Evolutionary conservation across 169 alveolate species (phyloP).

Genomic region (Plasmodium blacklocki): DNA sequence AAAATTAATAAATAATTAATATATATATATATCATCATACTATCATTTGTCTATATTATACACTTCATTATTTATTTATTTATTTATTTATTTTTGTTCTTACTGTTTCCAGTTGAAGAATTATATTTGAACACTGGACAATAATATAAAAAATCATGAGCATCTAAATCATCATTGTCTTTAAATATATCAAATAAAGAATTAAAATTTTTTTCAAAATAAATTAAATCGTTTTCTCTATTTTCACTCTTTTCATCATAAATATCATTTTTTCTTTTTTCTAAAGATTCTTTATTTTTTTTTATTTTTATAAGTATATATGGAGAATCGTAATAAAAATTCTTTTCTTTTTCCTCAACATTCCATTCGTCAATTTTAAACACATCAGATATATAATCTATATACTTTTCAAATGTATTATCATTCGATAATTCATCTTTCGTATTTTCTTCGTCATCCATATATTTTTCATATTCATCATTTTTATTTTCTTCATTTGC

Average conservation of each 20-base stretch:
- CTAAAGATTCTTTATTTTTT: slow-evolving; percentile 31
- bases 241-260: slow-evolving; percentile 9
- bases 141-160: slow-evolving; percentile 27
- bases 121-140: slow-evolving; percentile 55
- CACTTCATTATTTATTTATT: neutral
- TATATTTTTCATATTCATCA: neutral
- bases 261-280: neutral
- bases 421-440: neutral
- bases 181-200: slow-evolving; percentile 22
- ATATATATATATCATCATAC: neutral
- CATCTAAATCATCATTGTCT: slow-evolving; percentile 29
- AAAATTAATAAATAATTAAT: neutral
- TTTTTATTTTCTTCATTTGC: slow-evolving; percentile 49
- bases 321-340: slow-evolving; percentile 60
- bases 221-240: neutral
- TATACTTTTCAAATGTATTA: neutral
- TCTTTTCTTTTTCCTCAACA: slow-evolving; percentile 10
- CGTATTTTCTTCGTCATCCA: neutral
- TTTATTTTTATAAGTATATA: slow-evolving; percentile 52
- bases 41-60: neutral
- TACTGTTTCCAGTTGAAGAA: slow-evolving; percentile 28
- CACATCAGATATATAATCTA: neutral
- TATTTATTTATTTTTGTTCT: neutral
- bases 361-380: neutral
- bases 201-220: neutral